phyloP scores from a whole-genome alignment of 108 stramenopile genomes.

The Aurantiochytrium sp. region DNA sequence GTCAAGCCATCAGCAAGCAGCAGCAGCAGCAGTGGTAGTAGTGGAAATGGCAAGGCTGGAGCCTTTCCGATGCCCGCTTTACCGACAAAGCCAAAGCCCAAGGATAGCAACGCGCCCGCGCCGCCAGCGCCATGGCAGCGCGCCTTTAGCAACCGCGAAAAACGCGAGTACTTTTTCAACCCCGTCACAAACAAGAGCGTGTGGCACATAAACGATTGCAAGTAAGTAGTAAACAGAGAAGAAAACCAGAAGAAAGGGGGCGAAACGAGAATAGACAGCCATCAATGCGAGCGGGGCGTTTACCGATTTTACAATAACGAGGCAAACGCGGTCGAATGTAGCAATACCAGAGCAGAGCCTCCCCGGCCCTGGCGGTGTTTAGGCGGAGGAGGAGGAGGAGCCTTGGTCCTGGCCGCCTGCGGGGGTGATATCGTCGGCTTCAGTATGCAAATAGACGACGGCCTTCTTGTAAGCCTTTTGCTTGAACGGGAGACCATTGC shows the following conservation, averaged over 20 bases:
- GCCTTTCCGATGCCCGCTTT: not conserved
- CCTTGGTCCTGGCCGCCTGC: too few species aligned
- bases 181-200: not conserved
- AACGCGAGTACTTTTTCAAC: conserved; percentile 5
- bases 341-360: too few species aligned
- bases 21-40: too few species aligned
- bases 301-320: too few species aligned
- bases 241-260: too few species aligned
- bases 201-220: not conserved
- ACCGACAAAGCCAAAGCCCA: not conserved
- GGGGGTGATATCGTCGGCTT: not conserved
- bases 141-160: not conserved
- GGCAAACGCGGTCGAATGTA: too few species aligned
- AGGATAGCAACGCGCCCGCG: not conserved
- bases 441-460: not conserved
- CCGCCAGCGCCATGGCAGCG: not conserved
- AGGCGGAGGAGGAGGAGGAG: too few species aligned
- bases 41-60: too few species aligned
- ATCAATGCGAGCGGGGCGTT: too few species aligned
- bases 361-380: too few species aligned
- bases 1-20: too few species aligned
- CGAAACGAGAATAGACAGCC: too few species aligned
- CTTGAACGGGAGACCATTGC: not conserved
- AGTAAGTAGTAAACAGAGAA: not conserved
- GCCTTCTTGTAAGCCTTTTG: not conserved